Conservation (phyloP, 306 rosid species). For the Oxytropis ochrocephala region DNA sequence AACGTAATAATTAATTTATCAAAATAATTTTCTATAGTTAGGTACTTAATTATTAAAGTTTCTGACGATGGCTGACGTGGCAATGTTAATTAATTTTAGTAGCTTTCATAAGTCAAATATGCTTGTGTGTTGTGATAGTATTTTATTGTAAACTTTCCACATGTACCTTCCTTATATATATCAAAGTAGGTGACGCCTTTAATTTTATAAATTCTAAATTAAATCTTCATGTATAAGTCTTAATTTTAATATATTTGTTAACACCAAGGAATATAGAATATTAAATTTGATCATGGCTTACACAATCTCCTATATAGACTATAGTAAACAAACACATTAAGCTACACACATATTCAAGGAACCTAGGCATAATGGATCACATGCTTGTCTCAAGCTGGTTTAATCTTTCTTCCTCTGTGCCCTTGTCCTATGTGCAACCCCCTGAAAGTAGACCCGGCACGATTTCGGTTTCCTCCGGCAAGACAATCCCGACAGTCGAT, state of each 20-base stretch:
- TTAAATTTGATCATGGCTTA: background rate
- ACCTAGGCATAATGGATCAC: constrained; percentile 10
- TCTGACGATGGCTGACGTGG: background rate
- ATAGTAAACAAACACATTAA: background rate
- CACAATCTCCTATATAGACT: background rate
- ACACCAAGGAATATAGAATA: background rate
- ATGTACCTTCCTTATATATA: background rate
- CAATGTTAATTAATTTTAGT: background rate
- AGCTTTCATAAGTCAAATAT: constrained; percentile 11
- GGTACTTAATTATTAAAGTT: background rate
- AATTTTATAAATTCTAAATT: background rate
- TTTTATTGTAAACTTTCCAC: background rate
- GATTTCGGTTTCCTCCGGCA: background rate
- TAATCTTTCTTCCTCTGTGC: constrained; percentile 26
- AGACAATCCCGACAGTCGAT: constrained; percentile 48
- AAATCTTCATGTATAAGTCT: background rate
- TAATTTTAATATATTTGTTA: background rate
- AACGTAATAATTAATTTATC: too few relatives aligned
- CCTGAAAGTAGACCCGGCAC: constrained; percentile 37
- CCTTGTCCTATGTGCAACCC: constrained; percentile 36
- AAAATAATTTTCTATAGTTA: too few relatives aligned
- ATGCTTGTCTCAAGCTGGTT: constrained; percentile 34
- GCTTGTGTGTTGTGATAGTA: background rate
- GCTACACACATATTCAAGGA: background rate
- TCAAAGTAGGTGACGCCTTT: background rate